Conservation (phyloP, 176 grass and related monocot genomes). For the Musa beccarii region DNA sequence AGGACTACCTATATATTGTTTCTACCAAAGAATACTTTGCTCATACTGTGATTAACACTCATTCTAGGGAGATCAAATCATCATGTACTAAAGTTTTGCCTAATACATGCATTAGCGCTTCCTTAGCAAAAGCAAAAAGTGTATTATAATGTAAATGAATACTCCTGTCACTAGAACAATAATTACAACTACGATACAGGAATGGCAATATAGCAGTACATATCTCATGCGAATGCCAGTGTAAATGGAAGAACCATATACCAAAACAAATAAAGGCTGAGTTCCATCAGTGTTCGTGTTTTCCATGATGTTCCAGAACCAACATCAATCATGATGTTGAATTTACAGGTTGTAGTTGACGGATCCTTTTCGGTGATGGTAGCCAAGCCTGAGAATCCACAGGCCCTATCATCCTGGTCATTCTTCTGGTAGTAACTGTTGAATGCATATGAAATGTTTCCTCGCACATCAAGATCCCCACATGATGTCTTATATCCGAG, state of each 20-base stretch:
- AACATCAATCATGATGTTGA: slow-evolving; percentile 71
- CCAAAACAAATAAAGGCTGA: not conserved
- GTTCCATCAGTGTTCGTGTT: not conserved
- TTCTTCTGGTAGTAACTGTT: slow-evolving; percentile 15
- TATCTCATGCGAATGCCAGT: not conserved
- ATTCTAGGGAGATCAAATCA: no score
- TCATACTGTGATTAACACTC: no score
- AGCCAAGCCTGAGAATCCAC: slow-evolving; percentile 56
- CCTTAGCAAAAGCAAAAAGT: no score
- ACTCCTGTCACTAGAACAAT: not conserved
- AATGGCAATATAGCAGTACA: not conserved
- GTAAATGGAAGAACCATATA: not conserved
- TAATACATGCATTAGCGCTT: no score
- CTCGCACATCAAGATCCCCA: slow-evolving; percentile 21
- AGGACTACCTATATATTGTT: no score
- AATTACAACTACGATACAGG: not conserved
- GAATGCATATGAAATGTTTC: no score
- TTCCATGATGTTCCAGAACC: slow-evolving; percentile 22
- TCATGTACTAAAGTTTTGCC: no score
- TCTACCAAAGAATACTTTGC: no score
- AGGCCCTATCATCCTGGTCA: slow-evolving; percentile 76
- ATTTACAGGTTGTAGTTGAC: slow-evolving; percentile 59
- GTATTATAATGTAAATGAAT: not conserved
- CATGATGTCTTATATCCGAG: slow-evolving; percentile 81
- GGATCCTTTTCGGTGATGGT: slow-evolving; percentile 62